phyloP scores from a whole-genome alignment of 2,329 filamentous ascomycete genomes.

The Alternaria rosae region DNA sequence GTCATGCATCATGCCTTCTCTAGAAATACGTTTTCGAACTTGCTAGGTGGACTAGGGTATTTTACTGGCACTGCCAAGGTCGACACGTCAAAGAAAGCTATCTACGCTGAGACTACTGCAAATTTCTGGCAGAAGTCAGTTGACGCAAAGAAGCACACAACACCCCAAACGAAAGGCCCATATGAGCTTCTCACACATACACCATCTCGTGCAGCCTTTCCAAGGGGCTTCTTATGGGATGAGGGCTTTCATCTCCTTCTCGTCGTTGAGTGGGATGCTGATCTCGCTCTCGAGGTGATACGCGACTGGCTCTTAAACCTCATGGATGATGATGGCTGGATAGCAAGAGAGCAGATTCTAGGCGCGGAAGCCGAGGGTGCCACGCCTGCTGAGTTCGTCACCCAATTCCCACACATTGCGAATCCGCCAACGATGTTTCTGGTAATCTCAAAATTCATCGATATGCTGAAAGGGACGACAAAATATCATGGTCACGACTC shows the following conservation, averaged over 20 bases:
- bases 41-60: conserved; percentile 90
- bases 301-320: conserved; percentile 86
- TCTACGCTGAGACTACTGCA: conserved; percentile 92
- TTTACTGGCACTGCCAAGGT: conserved; percentile 87
- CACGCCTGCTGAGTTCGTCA: conserved; percentile 86
- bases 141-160: conserved; percentile 72
- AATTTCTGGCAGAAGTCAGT: conserved; percentile 92
- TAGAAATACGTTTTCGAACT: conserved; percentile 87
- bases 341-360: conserved; percentile 91
- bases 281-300: conserved; percentile 83
- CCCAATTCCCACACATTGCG: conserved; percentile 94
- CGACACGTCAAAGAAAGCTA: conserved; percentile 83
- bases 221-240: conserved; percentile 94
- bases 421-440: conserved; percentile 95
- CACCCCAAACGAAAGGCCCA: conserved; percentile 76
- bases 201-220: conserved; percentile 91
- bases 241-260: conserved; percentile 93
- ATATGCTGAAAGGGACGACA: conserved; percentile 50
- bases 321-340: conserved; percentile 97
- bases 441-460: conserved; percentile 80
- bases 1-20: conserved; percentile 78
- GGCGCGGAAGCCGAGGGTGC: conserved; percentile 88
- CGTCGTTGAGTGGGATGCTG: conserved; percentile 89
- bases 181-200: conserved; percentile 88
- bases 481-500: conserved; percentile 63